These are phyloP conservation scores for Phytophthora pluvialis DNA, from an alignment of 352 stramenopile species.

Conservation along the genomic window DNA sequence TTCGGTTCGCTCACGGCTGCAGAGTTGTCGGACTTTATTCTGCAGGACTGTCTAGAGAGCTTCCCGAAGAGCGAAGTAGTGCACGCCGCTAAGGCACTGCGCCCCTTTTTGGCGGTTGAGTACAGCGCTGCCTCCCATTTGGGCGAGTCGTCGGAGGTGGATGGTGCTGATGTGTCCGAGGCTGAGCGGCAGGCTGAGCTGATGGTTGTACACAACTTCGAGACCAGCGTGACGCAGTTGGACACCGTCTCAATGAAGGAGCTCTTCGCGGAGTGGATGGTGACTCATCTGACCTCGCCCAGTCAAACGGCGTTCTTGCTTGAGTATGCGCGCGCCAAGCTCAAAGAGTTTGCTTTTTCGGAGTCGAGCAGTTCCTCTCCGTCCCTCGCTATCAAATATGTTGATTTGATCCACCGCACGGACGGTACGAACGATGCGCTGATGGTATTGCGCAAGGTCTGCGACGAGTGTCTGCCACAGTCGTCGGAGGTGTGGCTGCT, in stretches of 20 bases:
- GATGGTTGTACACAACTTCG: constrained; percentile 58
- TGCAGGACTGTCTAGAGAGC: constrained; percentile 61
- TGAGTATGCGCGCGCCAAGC: constrained; percentile 58
- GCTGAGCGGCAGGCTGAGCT: constrained; percentile 53
- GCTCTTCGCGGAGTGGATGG: constrained; percentile 70
- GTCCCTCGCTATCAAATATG: constrained; percentile 56
- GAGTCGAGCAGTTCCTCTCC: constrained; percentile 23
- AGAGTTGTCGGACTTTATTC: constrained; percentile 73
- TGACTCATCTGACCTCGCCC: constrained; percentile 52
- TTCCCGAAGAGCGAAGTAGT: constrained; percentile 69
- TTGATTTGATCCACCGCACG: constrained; percentile 79
- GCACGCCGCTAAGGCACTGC: constrained; percentile 59
- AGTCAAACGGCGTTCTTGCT: constrained; percentile 55
- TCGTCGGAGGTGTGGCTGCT: constrained; percentile 68
- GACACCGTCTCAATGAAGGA: constrained; percentile 61
- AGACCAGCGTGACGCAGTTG: constrained; percentile 57
- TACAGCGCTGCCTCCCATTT: constrained; percentile 9
- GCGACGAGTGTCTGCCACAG: constrained; percentile 41
- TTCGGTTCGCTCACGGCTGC: constrained; percentile 66
- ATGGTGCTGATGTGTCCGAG: constrained; percentile 34
- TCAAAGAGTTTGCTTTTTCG: constrained; percentile 55
- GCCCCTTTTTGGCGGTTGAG: constrained; percentile 44
- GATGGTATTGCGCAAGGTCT: constrained; percentile 48
- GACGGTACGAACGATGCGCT: constrained; percentile 59
- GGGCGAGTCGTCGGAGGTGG: constrained; percentile 25